Conservation (phyloP, 2,329 filamentous ascomycete genomes). For the Epichloe coenophiala region DNA sequence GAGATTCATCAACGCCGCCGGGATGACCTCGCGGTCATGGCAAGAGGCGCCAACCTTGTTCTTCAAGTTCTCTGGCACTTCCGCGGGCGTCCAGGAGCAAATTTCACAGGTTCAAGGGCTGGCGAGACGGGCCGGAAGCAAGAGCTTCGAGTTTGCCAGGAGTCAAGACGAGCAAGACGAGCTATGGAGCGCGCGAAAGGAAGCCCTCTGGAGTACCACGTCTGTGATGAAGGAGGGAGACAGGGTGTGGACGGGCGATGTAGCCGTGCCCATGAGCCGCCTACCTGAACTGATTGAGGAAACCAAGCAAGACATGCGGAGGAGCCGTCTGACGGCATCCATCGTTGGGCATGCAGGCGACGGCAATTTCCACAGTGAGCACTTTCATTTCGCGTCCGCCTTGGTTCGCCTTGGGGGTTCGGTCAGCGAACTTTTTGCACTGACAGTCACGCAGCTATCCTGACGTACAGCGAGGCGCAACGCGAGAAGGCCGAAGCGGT, state of each 20-base stretch:
- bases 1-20: slow-evolving; percentile 51
- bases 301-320: slow-evolving; percentile 37
- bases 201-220: slow-evolving; percentile 71
- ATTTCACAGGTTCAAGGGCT: slow-evolving; percentile 52
- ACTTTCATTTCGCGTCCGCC: neutral
- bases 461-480: slow-evolving; percentile 52
- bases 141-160: slow-evolving; percentile 66
- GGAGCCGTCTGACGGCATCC: slow-evolving; percentile 29
- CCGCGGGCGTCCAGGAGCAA: slow-evolving; percentile 63
- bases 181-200: slow-evolving; percentile 73
- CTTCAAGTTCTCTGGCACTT: slow-evolving; percentile 71
- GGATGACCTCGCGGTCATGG: slow-evolving; percentile 54
- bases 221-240: slow-evolving; percentile 51
- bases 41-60: slow-evolving; percentile 63
- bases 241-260: slow-evolving; percentile 74
- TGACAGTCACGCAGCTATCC: slow-evolving; percentile 27
- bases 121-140: slow-evolving; percentile 46
- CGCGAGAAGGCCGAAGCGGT: slow-evolving; percentile 53
- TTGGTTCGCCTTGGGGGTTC: neutral
- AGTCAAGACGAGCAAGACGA: slow-evolving; percentile 57
- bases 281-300: slow-evolving; percentile 66
- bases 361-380: slow-evolving; percentile 59
- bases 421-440: neutral
- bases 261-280: slow-evolving; percentile 66
- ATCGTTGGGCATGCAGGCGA: slow-evolving; percentile 65